A percentile compares a stretch with the other conserved stretches of the same genome.
Conservation (phyloP, 768 basidiomycete species). For the Fomitopsis serialis region DNA sequence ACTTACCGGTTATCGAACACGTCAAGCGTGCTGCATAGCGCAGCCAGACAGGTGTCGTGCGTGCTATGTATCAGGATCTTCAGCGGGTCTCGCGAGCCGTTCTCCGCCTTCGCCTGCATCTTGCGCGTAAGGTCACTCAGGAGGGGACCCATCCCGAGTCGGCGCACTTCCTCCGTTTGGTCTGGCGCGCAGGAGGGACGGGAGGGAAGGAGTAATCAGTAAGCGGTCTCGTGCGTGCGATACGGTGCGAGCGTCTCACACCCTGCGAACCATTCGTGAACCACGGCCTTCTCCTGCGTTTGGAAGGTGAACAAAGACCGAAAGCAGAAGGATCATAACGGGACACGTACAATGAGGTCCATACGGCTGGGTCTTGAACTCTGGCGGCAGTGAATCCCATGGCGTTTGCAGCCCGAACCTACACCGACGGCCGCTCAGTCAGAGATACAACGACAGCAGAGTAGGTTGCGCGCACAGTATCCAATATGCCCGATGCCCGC, state of each 20-base stretch:
- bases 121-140: conserved; percentile 57
- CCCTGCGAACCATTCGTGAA: conserved; percentile 75
- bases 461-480: conserved; percentile 42
- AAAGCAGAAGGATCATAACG: not conserved
- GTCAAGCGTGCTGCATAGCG: conserved; percentile 57
- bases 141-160: conserved; percentile 73
- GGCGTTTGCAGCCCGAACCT: conserved; percentile 70
- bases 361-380: conserved; percentile 61
- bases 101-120: conserved; percentile 53
- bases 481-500: conserved; percentile 67
- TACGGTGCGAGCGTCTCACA: conserved; percentile 27
- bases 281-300: conserved; percentile 61
- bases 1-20: conserved; percentile 65
- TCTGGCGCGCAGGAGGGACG: conserved; percentile 33
- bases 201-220: not conserved
- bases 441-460: not conserved
- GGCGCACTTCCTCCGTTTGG: conserved; percentile 67
- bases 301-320: too few relatives aligned
- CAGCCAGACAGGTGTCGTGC: conserved; percentile 70
- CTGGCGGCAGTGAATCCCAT: conserved; percentile 65
- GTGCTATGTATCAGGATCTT: conserved; percentile 67
- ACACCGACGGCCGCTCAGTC: not conserved
- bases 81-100: conserved; percentile 41
- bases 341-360: conserved; percentile 41
- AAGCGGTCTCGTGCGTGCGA: not conserved